Evolutionary conservation across 2,329 filamentous ascomycete species (phyloP), one percentile per base, ranked within the genome.

Genomic region (Arthrobotrys musiformis): DNA sequence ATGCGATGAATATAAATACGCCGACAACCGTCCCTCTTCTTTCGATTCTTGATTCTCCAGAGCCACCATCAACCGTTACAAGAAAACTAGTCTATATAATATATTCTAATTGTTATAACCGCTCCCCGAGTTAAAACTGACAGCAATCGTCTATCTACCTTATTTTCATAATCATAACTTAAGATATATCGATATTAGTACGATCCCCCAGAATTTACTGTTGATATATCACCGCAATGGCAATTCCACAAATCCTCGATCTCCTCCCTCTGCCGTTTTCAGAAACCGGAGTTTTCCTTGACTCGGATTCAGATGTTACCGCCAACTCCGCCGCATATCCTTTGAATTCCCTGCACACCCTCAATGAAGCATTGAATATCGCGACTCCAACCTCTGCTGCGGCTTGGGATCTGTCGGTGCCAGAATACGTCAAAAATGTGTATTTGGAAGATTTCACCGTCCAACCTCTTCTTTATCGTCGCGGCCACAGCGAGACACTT

Each of bases 361-460:
- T 52, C 48, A 52, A 52, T 52, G 48, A 52, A 17, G 48, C 48
- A 13, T 52, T 52, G 48, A 52, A 52, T n/a, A 52, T 52, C 30
- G 48, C 24, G 13, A 30, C 48, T 7, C 46, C 48, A 17, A 52
- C 48, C n/a, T 52, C 48, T 17, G 48, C 48, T 8, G 48, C 48
- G 7, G 48, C 48, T 33, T 52, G 48, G 48, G 26, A 30, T 5
- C 24, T 52, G 7, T 52, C 15, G 1, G 26, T 52, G 0, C 48
- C 48, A 7, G 24, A 30, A 17, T 30, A 30, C 13, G 17, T 30
- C 15, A 15, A 17, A 28, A n/a, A 15, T 15, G 48, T 24, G 8
- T 33, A 8, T 28, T 4, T 52, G 15, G 11, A 52, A 9, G 24
- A 52, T 2, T 1, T 15, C 17, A 30, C 48, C 8, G 7, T 33